phyloP scores from a whole-genome alignment of 1,284 basidiomycete genomes.

The Moniliella sp. region DNA sequence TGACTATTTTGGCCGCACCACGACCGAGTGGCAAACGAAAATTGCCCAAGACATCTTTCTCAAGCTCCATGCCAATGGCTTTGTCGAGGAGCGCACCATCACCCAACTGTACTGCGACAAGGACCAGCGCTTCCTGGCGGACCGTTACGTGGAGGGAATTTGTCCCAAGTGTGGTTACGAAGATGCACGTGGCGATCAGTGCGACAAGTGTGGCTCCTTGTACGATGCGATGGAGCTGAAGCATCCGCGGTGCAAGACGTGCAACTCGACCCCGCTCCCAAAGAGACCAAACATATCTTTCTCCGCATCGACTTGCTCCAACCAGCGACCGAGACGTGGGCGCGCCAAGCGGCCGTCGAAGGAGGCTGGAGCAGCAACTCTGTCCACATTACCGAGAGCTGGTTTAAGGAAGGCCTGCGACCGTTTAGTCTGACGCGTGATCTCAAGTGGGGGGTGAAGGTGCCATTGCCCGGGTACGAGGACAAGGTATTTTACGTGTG shows the following conservation, averaged over 20 bases:
- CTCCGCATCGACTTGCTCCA: conserved; percentile 67
- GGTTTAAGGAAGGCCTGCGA: conserved; percentile 63
- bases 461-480: conserved; percentile 61
- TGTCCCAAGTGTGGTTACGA: conserved; percentile 31
- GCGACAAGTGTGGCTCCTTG: conserved; percentile 76
- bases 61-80: conserved; percentile 26
- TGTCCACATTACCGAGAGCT: conserved; percentile 72
- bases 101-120: conserved; percentile 28
- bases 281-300: conserved; percentile 69
- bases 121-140: conserved; percentile 26
- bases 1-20: conserved; percentile 88
- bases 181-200: conserved; percentile 93
- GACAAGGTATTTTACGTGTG: conserved; percentile 82
- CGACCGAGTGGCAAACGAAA: conserved; percentile 59
- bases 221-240: conserved; percentile 72
- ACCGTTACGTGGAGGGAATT: conserved; percentile 30
- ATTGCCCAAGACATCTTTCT: conserved; percentile 32
- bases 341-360: conserved; percentile 52
- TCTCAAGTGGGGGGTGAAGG: conserved; percentile 83
- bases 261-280: conserved; percentile 47
- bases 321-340: conserved; percentile 66
- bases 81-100: conserved; percentile 26
- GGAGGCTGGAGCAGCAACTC: conserved; percentile 83
- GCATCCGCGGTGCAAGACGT: conserved; percentile 81
- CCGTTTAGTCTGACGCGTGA: conserved; percentile 84